phyloP scores from a whole-genome alignment of 2,329 filamentous ascomycete genomes.

The Chaetomiaceae sp. region DNA sequence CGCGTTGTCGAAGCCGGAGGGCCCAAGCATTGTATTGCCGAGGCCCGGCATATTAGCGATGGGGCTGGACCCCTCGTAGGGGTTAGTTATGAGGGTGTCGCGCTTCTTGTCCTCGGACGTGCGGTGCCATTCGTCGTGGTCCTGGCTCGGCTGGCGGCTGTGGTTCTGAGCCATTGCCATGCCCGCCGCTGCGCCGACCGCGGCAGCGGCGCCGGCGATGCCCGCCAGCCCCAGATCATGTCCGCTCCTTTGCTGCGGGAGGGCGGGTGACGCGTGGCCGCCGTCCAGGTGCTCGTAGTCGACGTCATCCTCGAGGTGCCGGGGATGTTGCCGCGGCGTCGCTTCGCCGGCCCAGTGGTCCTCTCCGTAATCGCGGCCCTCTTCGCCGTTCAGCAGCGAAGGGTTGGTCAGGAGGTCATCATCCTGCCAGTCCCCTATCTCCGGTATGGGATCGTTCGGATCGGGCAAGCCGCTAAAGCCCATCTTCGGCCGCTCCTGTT shows the following conservation, averaged over 20 bases:
- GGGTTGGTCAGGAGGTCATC: constrained; percentile 78
- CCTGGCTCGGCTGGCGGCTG: constrained; percentile 49
- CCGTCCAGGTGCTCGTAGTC: constrained; percentile 26
- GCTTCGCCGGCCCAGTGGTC: constrained; percentile 51
- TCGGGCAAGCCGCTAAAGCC: constrained; percentile 65
- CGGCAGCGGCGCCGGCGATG: constrained; percentile 44
- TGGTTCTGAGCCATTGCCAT: constrained; percentile 44
- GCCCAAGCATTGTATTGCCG: constrained; percentile 43
- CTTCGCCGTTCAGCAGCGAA: constrained; percentile 71
- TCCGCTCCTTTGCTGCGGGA: constrained; percentile 31
- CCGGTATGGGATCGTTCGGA: constrained; percentile 64
- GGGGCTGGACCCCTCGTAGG: constrained; percentile 59
- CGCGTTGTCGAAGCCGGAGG: constrained; percentile 21
- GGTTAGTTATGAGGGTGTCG: constrained; percentile 61
- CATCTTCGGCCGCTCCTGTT: constrained; percentile 50
- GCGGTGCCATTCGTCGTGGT: constrained; percentile 58
- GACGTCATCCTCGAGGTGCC: constrained; percentile 28
- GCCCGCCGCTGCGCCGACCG: constrained; percentile 45
- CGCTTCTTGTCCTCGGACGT: constrained; percentile 58
- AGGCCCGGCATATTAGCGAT: constrained; percentile 49
- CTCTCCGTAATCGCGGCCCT: constrained; percentile 36
- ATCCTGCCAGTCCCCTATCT: constrained; percentile 60
- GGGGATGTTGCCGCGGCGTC: constrained; percentile 39
- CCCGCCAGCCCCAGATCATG: constrained; percentile 34
- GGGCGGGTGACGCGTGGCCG: constrained; percentile 23